Evolutionary conservation across 2,329 filamentous ascomycete genomes (phyloP).

Genomic region (Coleophoma crateriformis): DNA sequence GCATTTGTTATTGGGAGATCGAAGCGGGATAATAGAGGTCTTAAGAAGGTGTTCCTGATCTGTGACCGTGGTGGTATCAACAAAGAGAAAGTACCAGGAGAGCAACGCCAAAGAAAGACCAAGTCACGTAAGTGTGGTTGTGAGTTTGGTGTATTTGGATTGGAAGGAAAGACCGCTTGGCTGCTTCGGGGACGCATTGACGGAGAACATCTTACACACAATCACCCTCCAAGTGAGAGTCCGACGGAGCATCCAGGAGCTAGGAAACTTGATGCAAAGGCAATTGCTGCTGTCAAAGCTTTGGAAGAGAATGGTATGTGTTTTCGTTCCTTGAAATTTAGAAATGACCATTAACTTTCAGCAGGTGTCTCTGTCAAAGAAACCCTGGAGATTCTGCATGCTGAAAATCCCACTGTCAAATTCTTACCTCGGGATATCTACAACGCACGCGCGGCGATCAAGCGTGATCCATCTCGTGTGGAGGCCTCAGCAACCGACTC

Average conservation of each 20-base stretch:
- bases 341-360: conserved; percentile 25
- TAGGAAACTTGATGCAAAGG: conserved; percentile 60
- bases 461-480: conserved; percentile 58
- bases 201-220: conserved; percentile 51
- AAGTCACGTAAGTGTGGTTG: conserved; percentile 66
- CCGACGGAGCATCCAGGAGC: conserved; percentile 62
- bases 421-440: conserved; percentile 62
- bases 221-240: conserved; percentile 62
- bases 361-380: conserved; percentile 59
- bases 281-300: conserved; percentile 61
- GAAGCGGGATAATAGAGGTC: conserved; percentile 56
- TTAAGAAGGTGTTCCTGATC: conserved; percentile 64
- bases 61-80: conserved; percentile 63
- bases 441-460: conserved; percentile 62
- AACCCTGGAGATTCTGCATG: conserved; percentile 61
- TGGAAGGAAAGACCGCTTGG: conserved; percentile 63
- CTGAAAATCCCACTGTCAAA: conserved; percentile 57
- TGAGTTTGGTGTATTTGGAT: conserved; percentile 65
- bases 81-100: conserved; percentile 35
- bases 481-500: conserved; percentile 53
- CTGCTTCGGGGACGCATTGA: conserved; percentile 60
- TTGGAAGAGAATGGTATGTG: conserved; percentile 59
- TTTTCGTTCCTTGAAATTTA: conserved; percentile 5
- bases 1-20: conserved; percentile 64
- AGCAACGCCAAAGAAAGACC: conserved; percentile 49